A percentile compares a stretch with the other conserved stretches of the same genome.
Conservation (phyloP, 352 stramenopile species). For the Hyaloperonospora brassicae region DNA sequence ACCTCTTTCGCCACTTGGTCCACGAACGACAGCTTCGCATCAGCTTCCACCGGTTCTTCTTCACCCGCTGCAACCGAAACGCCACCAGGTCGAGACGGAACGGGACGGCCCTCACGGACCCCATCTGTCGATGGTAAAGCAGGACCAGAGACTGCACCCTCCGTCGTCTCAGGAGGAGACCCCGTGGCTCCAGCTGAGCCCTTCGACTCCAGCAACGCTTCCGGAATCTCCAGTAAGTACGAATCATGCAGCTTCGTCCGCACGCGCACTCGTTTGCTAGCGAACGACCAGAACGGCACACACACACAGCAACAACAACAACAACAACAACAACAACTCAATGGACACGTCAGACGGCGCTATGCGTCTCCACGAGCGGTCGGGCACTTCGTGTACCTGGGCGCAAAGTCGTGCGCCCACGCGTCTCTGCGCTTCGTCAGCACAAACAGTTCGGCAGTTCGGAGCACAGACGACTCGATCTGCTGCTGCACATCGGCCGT, state of each 20-base stretch:
- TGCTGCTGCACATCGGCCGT: slow-evolving; percentile 22
- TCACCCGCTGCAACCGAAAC: slow-evolving; percentile 16
- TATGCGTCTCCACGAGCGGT: no score
- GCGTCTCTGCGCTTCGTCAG: slow-evolving; percentile 49
- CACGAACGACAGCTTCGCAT: slow-evolving; percentile 34
- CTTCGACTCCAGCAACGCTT: slow-evolving; percentile 42
- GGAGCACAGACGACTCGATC: slow-evolving; percentile 58
- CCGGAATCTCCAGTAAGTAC: slow-evolving; percentile 46
- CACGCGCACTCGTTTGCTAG: slow-evolving; percentile 68
- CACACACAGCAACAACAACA: background rate
- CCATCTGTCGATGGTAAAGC: slow-evolving; percentile 5
- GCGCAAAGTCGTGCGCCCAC: slow-evolving; percentile 43
- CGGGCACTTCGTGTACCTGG: slow-evolving; percentile 33
- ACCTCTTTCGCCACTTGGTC: slow-evolving; percentile 51
- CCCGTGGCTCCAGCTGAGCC: slow-evolving; percentile 5
- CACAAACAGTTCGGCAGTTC: slow-evolving; percentile 61
- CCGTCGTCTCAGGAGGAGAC: slow-evolving; percentile 5
- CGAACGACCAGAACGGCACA: background rate
- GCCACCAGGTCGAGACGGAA: slow-evolving; percentile 14
- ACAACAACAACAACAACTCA: no score
- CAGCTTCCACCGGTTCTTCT: slow-evolving; percentile 2
- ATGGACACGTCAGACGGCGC: background rate
- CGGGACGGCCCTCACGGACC: slow-evolving; percentile 14
- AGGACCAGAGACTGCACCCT: background rate
- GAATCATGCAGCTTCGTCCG: slow-evolving; percentile 51